Conservation (phyloP, 2,329 filamentous ascomycete genomes). For the Pyrenochaeta sp. region DNA sequence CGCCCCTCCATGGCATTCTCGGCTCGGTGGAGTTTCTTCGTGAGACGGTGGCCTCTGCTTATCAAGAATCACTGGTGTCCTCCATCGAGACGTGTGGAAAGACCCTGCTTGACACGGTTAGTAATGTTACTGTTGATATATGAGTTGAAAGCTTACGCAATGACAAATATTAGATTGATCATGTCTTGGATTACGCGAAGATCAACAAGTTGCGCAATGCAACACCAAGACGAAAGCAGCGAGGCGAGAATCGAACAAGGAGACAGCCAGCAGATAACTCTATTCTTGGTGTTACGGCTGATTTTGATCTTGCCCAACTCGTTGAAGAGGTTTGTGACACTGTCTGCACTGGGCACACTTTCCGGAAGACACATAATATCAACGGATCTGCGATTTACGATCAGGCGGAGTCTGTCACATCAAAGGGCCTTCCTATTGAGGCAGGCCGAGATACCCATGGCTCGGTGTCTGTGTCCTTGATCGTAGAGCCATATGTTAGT, state of each 20-base stretch:
- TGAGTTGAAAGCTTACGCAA: conserved; percentile 47
- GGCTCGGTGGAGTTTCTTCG: conserved; percentile 48
- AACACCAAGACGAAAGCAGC: conserved; percentile 23
- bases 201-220: conserved; percentile 44
- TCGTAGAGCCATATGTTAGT: conserved; percentile 35
- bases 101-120: conserved; percentile 50
- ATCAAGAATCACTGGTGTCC: conserved; percentile 51
- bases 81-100: conserved; percentile 48
- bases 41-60: conserved; percentile 37
- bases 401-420: conserved; percentile 25
- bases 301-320: conserved; percentile 38
- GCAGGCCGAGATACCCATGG: conserved; percentile 26
- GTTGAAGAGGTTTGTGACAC: conserved; percentile 64
- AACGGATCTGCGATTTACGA: conserved; percentile 33
- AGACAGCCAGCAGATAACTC: conserved; percentile 37
- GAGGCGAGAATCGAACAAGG: conserved; percentile 27
- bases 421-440: conserved; percentile 12
- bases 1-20: conserved; percentile 68
- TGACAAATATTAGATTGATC: too few relatives aligned
- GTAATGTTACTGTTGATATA: conserved; percentile 47
- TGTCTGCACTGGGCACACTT: conserved; percentile 59
- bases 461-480: conserved; percentile 37
- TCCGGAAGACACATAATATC: conserved; percentile 40
- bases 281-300: conserved; percentile 38
- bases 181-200: conserved; percentile 48